Percentiles rank a stretch among this genome's conserved stretches.
These are phyloP conservation scores for Yamadazyma ubonensis DNA, from an alignment of 805 yeast species.

Conservation along the genomic window DNA sequence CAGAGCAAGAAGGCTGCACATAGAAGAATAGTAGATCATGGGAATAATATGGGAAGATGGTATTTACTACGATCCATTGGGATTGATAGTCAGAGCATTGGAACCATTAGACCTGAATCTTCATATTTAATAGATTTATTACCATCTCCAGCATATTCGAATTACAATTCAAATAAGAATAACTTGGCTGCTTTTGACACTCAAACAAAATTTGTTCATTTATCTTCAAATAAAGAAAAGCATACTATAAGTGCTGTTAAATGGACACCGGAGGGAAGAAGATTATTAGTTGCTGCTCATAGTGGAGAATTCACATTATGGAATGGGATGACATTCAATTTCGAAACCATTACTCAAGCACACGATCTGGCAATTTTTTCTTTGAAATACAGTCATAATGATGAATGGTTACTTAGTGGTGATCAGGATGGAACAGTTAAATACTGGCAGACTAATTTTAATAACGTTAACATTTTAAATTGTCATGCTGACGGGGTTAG, in stretches of 20 bases:
- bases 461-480: conserved; percentile 78
- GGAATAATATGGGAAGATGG: conserved; percentile 70
- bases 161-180: conserved; percentile 30
- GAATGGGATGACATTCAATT: conserved; percentile 93
- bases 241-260: conserved; percentile 87
- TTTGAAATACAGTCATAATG: conserved; percentile 79
- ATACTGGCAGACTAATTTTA: conserved; percentile 97
- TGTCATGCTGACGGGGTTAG: conserved; percentile 82
- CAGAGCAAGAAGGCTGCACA: conserved; percentile 54
- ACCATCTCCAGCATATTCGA: conserved; percentile 61
- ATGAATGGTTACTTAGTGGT: conserved; percentile 92
- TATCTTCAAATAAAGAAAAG: conserved; percentile 85
- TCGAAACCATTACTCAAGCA: conserved; percentile 98
- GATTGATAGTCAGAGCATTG: conserved; percentile 44
- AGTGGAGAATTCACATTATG: conserved; percentile 95
- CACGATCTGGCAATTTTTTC: conserved; percentile 89
- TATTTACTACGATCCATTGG: conserved; percentile 45
- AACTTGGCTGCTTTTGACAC: conserved; percentile 57
- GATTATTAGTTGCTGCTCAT: conserved; percentile 85
- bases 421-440: conserved; percentile 90
- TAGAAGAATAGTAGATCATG: conserved; percentile 76
- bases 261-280: conserved; percentile 96
- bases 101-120: conserved; percentile 65
- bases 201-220: conserved; percentile 81
- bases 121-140: conserved; percentile 61